A percentile compares a stretch with the other conserved stretches of the same genome.
phyloP scores from a whole-genome alignment of 2,329 filamentous ascomycete species.

The Epicoccum sorghinum region DNA sequence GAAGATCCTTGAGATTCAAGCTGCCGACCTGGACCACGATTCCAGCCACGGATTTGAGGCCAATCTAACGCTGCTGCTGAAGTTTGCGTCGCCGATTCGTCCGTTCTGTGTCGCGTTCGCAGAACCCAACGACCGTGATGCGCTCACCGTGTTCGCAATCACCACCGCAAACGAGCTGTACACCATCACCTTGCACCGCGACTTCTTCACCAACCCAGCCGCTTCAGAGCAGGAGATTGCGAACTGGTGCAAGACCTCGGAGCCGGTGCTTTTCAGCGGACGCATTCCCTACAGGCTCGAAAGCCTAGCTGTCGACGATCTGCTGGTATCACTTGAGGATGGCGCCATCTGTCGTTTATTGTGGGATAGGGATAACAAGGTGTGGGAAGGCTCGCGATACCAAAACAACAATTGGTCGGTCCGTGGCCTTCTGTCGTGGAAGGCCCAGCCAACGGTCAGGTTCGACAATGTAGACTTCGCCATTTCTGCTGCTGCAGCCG shows the following conservation, averaged over 20 bases:
- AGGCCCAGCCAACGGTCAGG: conserved; percentile 66
- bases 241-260: conserved; percentile 76
- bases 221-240: conserved; percentile 75
- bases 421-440: conserved; percentile 68
- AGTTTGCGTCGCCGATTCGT: conserved; percentile 75
- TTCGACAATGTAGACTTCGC: conserved; percentile 69
- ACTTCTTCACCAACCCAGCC: conserved; percentile 75
- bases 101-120: conserved; percentile 81
- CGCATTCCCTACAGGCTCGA: conserved; percentile 81
- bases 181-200: conserved; percentile 80
- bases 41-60: conserved; percentile 68
- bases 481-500: conserved; percentile 68
- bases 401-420: conserved; percentile 74
- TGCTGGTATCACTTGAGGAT: conserved; percentile 82
- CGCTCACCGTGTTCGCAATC: conserved; percentile 78
- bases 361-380: conserved; percentile 37
- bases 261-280: conserved; percentile 75
- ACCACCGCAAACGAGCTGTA: conserved; percentile 81
- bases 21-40: conserved; percentile 77
- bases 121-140: conserved; percentile 78
- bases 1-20: conserved; percentile 80
- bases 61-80: conserved; percentile 76
- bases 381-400: conserved; percentile 75
- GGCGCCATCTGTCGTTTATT: conserved; percentile 73
- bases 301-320: conserved; percentile 72